Evolutionary conservation across 2,329 filamentous ascomycete genomes (phyloP), one percentile per base, ranked within the genome.

Genomic region (Penicillium janthinellum): DNA sequence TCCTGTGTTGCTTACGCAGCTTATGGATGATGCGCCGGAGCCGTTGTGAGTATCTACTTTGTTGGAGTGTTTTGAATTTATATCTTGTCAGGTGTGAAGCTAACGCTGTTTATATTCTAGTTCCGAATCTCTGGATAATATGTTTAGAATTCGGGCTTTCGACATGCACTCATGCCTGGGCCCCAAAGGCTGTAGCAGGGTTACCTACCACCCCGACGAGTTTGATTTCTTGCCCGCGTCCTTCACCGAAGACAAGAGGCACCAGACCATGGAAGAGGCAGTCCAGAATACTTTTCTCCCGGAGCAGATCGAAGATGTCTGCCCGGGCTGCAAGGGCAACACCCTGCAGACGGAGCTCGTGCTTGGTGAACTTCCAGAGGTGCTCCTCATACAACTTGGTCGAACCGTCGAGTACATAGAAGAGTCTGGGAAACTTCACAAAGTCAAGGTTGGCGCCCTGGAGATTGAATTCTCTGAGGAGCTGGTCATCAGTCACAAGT

Each of bases 331-430:
- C 15, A n/a, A 38, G 6, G 31, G 6, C 31, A 34, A 25, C 6
- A 12, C 31, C 14, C 12, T 35, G 11, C 22, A 57, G 39, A 0
- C 34, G 5, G 41, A 57, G 17, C 15, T 31, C 3, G 12, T 31
- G n/a, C 54, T 70, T 28, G 34, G 15, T 3, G 22, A 58, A 6
- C 50, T 58, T 3, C 65, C 69, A 0, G 68, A 74, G 38, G 15
- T 67, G 10, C 58, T 73, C 37, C 41, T 71, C 12, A 35, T 73
- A 20, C 59, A 65, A 7, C 35, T 72, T 15, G 62, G 70, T 45
- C 56, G 69, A 38, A 54, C 57, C 25, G 25, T n/a, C 17, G 12
- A 38, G 8, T 17, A 37, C 2, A 11, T 11, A 4, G 11, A 8
- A 8, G n/a, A 25, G 12, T 22, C n/a, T 1, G 5, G 4, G 38